phyloP scores from a whole-genome alignment of 2,329 filamentous ascomycete genomes.

The Penicillium hordei region DNA sequence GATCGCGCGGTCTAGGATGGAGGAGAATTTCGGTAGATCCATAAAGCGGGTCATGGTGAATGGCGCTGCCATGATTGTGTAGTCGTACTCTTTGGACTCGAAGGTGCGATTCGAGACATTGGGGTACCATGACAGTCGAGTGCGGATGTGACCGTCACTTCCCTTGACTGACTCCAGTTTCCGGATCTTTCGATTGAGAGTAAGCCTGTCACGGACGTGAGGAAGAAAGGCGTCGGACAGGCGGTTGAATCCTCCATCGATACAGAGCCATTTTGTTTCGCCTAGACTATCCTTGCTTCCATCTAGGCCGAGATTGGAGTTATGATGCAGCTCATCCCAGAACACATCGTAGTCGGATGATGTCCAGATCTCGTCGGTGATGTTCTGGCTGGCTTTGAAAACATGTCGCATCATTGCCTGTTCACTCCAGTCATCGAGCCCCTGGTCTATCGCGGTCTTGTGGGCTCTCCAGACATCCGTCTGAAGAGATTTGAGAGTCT shows the following conservation, averaged over 20 bases:
- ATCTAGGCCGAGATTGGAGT: conserved; percentile 36
- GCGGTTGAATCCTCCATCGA: conserved; percentile 39
- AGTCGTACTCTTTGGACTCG: conserved; percentile 39
- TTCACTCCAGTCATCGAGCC: conserved; percentile 29
- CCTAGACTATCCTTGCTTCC: conserved; percentile 27
- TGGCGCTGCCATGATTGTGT: conserved; percentile 40
- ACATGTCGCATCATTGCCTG: conserved; percentile 33
- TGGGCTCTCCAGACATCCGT: conserved; percentile 25
- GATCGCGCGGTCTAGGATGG: conserved; percentile 24
- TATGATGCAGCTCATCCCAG: conserved; percentile 38
- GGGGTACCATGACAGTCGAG: conserved; percentile 27
- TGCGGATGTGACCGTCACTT: conserved; percentile 12
- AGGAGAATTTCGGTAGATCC: conserved; percentile 40
- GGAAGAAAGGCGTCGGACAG: conserved; percentile 39
- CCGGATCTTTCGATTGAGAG: conserved; percentile 26
- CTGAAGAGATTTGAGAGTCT: conserved; percentile 23
- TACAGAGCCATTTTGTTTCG: conserved; percentile 29
- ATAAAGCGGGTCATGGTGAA: conserved; percentile 42
- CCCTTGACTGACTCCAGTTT: conserved; percentile 21
- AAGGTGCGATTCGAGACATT: conserved; percentile 22
- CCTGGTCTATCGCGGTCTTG: conserved; percentile 24
- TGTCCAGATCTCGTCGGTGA: conserved; percentile 39
- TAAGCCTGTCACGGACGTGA: conserved; percentile 28
- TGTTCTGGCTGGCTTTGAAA: conserved; percentile 38
- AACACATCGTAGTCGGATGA: conserved; percentile 35